phyloP scores from a whole-genome alignment of 108 stramenopile genomes.

The Discostella stelligeroides region DNA sequence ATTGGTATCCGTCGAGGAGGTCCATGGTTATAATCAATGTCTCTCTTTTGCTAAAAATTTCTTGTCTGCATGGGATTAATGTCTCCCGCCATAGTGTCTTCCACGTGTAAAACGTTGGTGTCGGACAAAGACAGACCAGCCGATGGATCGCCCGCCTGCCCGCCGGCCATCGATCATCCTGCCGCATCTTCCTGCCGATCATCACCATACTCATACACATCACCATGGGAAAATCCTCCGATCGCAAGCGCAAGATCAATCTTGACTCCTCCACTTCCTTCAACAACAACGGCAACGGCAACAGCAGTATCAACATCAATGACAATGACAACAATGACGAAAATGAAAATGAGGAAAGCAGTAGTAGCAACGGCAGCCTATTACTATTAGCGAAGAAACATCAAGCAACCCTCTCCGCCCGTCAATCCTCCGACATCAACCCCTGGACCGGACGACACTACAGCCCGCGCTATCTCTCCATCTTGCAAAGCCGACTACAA shows the following conservation, averaged over 20 bases:
- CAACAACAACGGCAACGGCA: background rate
- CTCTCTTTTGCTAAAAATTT: too few relatives aligned
- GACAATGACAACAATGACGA: background rate
- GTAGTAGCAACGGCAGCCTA: background rate
- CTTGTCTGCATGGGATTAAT: too few relatives aligned
- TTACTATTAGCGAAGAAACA: slow-evolving; percentile 18
- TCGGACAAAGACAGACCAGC: too few relatives aligned
- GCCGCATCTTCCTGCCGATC: too few relatives aligned
- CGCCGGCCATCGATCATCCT: too few relatives aligned
- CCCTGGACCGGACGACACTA: slow-evolving; percentile 87
- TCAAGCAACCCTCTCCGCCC: slow-evolving; percentile 21
- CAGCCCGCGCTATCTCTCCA: slow-evolving; percentile 60
- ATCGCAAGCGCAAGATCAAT: slow-evolving; percentile 44
- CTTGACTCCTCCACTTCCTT: background rate
- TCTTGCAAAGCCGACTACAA: slow-evolving; percentile 79
- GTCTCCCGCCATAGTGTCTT: too few relatives aligned
- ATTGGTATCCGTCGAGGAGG: too few relatives aligned
- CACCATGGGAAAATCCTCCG: background rate
- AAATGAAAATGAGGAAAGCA: background rate
- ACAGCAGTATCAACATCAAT: background rate
- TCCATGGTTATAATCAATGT: too few relatives aligned
- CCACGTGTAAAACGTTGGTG: too few relatives aligned
- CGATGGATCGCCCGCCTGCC: too few relatives aligned
- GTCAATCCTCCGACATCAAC: slow-evolving; percentile 69
- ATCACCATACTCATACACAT: too few relatives aligned